These are phyloP conservation scores for Pinus taeda DNA, from an alignment of 75 land plant species.

Conservation along the genomic window DNA sequence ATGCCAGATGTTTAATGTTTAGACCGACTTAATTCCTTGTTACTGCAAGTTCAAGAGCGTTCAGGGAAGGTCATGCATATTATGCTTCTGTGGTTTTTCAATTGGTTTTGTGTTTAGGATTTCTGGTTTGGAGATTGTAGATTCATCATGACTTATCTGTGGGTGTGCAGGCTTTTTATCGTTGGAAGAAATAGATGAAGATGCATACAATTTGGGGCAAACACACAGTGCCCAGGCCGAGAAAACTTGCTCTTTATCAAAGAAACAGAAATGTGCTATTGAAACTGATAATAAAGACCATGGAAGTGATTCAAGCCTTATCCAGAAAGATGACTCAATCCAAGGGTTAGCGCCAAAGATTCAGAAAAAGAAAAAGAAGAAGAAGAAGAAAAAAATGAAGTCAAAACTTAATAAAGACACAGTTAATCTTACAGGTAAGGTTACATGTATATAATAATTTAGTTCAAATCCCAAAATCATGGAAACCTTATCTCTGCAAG, in stretches of 20 bases:
- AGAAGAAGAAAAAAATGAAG: constrained; percentile 17
- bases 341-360: not conserved
- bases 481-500: not conserved
- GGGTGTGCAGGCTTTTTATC: constrained; percentile 71
- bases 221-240: not conserved
- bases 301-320: not conserved
- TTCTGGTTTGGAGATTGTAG: too few species aligned
- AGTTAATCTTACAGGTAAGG: constrained; percentile 4
- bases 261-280: not conserved
- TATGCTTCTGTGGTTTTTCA: too few species aligned
- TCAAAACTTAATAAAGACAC: not conserved
- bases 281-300: not conserved
- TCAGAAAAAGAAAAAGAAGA: constrained; percentile 3
- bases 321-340: not conserved
- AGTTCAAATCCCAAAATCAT: not conserved
- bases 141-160: not conserved
- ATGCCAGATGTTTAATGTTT: too few species aligned
- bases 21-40: too few species aligned
- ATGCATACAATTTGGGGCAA: constrained; percentile 31
- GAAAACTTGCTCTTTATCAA: not conserved
- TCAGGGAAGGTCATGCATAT: too few species aligned
- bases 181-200: constrained; percentile 87
- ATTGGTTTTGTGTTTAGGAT: too few species aligned
- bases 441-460: too few species aligned
- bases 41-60: too few species aligned